Evolutionary conservation across 1,139 yeast species (phyloP).

Genomic region (Yamadazyma conglobata): DNA sequence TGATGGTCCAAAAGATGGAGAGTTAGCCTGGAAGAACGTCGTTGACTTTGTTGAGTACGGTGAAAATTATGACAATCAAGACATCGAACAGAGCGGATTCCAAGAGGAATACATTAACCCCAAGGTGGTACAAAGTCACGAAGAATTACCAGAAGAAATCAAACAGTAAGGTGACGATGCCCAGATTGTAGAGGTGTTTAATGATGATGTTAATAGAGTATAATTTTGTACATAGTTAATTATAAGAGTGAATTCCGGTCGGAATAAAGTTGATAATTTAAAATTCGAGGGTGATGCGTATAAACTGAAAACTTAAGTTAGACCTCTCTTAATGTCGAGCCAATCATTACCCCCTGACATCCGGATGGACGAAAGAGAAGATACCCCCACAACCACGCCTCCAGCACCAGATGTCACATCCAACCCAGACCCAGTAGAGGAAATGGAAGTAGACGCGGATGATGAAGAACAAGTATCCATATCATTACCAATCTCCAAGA

Average conservation of each 20-base stretch:
- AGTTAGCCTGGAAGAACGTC: slow-evolving; percentile 67
- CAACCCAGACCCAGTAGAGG: slow-evolving; percentile 7
- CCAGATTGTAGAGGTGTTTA: not conserved
- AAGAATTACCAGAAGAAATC: slow-evolving; percentile 13
- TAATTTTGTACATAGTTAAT: slow-evolving; percentile 1
- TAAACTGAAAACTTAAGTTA: not conserved
- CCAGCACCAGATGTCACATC: slow-evolving; percentile 14
- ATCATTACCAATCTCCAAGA: slow-evolving; percentile 70
- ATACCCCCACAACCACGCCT: slow-evolving; percentile 19
- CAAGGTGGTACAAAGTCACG: slow-evolving; percentile 6
- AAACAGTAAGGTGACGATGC: slow-evolving; percentile 4
- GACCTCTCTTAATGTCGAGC: slow-evolving; percentile 11
- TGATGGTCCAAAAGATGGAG: slow-evolving; percentile 73
- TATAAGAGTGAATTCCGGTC: not conserved
- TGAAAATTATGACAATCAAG: slow-evolving; percentile 37
- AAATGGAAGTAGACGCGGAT: slow-evolving; percentile 17
- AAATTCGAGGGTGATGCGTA: slow-evolving; percentile 11
- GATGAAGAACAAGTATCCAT: slow-evolving; percentile 20
- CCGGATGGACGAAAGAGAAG: slow-evolving; percentile 5
- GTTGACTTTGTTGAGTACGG: slow-evolving; percentile 78
- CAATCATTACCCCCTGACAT: slow-evolving; percentile 1
- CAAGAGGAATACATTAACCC: slow-evolving; percentile 44
- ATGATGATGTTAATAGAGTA: slow-evolving; percentile 7
- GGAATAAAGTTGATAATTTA: not conserved
- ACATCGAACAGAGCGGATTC: slow-evolving; percentile 35